Evolutionary conservation across 1,139 yeast species (phyloP).

Genomic region (Candida tropicalis): DNA sequence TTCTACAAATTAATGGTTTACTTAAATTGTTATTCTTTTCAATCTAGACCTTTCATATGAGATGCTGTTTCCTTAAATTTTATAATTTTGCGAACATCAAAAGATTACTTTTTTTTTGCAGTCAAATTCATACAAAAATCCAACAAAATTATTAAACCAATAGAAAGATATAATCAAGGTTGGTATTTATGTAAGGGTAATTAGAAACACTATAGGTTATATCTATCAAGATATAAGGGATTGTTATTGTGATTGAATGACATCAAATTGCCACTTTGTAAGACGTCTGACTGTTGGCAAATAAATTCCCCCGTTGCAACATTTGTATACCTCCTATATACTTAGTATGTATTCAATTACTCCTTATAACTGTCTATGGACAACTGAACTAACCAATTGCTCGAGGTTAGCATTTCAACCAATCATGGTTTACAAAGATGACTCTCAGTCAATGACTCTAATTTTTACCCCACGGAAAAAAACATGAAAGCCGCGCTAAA

Average conservation of each 20-base stretch:
- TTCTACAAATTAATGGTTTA: neutral
- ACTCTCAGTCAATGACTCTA: neutral
- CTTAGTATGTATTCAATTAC: too few relatives aligned
- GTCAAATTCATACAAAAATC: neutral
- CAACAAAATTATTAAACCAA: neutral
- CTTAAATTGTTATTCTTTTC: conserved; percentile 4
- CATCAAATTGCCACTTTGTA: too few relatives aligned
- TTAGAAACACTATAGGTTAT: too few relatives aligned
- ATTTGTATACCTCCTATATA: too few relatives aligned
- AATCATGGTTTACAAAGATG: neutral
- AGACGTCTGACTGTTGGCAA: too few relatives aligned
- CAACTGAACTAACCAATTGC: too few relatives aligned
- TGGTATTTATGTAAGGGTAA: too few relatives aligned
- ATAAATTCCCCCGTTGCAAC: too few relatives aligned
- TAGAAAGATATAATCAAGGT: too few relatives aligned
- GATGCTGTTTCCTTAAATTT: neutral
- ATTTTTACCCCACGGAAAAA: neutral
- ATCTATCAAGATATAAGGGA: too few relatives aligned
- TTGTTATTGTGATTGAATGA: too few relatives aligned
- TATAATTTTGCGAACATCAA: neutral
- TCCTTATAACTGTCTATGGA: too few relatives aligned
- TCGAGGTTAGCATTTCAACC: neutral
- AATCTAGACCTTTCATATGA: neutral
- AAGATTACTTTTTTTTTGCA: neutral
- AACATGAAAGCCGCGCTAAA: neutral